Conservation (phyloP, 2,329 filamentous ascomycete species). For the Apiospora arundinis region DNA sequence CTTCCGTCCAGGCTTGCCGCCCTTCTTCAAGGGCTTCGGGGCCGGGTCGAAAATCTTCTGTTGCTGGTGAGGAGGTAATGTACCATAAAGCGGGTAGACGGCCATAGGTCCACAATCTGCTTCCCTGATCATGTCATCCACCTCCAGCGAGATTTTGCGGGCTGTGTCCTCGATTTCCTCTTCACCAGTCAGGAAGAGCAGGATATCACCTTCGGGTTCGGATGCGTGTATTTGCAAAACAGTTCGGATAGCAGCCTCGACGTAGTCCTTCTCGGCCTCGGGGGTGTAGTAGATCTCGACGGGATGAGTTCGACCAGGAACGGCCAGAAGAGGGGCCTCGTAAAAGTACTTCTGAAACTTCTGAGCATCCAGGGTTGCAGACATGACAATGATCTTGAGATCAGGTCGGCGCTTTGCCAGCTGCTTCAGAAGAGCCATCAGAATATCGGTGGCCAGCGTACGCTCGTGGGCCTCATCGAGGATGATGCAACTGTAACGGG, state of each 20-base stretch:
- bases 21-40: slow-evolving; percentile 73
- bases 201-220: slow-evolving; percentile 89
- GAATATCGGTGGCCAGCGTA: slow-evolving; percentile 93
- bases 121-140: slow-evolving; percentile 89
- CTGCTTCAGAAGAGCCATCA: slow-evolving; percentile 96
- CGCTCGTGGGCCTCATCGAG: slow-evolving; percentile 98
- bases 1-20: slow-evolving; percentile 89
- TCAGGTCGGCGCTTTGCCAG: slow-evolving; percentile 82
- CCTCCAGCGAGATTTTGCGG: slow-evolving; percentile 88
- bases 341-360: slow-evolving; percentile 99
- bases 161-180: slow-evolving; percentile 98
- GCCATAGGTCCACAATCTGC: slow-evolving; percentile 88
- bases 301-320: slow-evolving; percentile 92
- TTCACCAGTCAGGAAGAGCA: slow-evolving; percentile 95
- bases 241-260: slow-evolving; percentile 92
- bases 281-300: slow-evolving; percentile 99
- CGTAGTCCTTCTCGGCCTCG: slow-evolving; percentile 94
- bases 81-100: slow-evolving; percentile 94
- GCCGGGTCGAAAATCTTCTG: slow-evolving; percentile 94
- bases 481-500: slow-evolving; percentile 95
- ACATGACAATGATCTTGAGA: slow-evolving; percentile 99
- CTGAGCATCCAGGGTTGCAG: slow-evolving; percentile 93
- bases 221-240: slow-evolving; percentile 96
- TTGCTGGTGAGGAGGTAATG: slow-evolving; percentile 89
- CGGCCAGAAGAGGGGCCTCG: slow-evolving; percentile 88